Evolutionary conservation across 352 stramenopile species (phyloP), one percentile per base, ranked within the genome.

Genomic region (Pythium sukuiense): DNA sequence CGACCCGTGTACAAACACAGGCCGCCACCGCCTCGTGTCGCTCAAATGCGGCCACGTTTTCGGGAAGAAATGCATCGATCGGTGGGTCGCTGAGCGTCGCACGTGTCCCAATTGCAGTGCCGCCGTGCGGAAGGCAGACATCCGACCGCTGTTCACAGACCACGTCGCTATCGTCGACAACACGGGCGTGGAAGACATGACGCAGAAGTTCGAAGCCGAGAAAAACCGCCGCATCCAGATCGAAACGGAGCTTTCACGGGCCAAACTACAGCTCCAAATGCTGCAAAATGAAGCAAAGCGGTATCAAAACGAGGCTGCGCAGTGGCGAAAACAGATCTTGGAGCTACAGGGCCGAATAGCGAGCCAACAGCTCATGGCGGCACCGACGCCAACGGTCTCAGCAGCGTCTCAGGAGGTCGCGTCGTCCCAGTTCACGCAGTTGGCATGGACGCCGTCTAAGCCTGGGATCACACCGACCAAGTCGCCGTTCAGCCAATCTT

Each of bases 31-130:
- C 1, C 77, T 93, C 45, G 83, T 83, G 57, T 83, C 80, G 58
- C 80, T 93, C 52, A 83, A 82, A 45, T 93, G 85, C 63, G 85
- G 85, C 35, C 85, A 93, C 54, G 67, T 92, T 16, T 93, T 92
- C 56, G 85, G 85, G 27, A 87, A 81, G 20, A 77, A 77, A 45
- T 92, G 83, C 64, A 92, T 92, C 57, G 81, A 93, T 48, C 79
- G 80, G 41, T 93, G 85, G 85, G 70, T 90, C 37, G 58, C 73
- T 53, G 79, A 89, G 61, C 76, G 72, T 26, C 80, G 77, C 46
- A 80, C 73, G 59, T 93, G 85, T 71, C 85, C 85, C 0, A 91
- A 89, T 54, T 93, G 85, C 73, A 89, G 76, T 55, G 58, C 78
- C 0, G 30, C 69, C 7, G 74, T 89, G 33, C 68, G 67, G 14